Percentiles rank a stretch among this genome's conserved stretches.
phyloP scores from a whole-genome alignment of 2,329 filamentous ascomycete genomes.

The Aspergillus carbonarius region DNA sequence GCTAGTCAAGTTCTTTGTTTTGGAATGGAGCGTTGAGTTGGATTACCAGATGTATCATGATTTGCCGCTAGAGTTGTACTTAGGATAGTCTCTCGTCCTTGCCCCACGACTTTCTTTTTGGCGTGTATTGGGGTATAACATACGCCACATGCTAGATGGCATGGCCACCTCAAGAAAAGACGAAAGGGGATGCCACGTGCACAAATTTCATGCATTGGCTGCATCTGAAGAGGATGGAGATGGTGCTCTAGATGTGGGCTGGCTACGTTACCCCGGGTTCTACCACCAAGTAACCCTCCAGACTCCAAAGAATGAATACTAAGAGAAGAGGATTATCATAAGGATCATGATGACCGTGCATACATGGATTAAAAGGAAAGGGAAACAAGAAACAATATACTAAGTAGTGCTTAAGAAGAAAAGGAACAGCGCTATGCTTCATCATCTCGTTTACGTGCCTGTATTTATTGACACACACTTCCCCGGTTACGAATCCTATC shows the following conservation, averaged over 20 bases:
- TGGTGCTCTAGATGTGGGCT: not conserved
- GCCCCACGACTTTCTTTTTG: no score
- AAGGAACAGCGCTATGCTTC: slow-evolving; percentile 3
- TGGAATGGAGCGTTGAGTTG: slow-evolving; percentile 13
- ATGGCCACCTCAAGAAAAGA: not conserved
- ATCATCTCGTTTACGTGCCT: slow-evolving; percentile 1
- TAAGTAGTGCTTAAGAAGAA: not conserved
- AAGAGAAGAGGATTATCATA: not conserved
- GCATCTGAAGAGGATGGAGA: no score
- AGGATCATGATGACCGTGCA: not conserved
- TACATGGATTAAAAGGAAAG: not conserved
- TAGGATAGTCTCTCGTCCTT: not conserved
- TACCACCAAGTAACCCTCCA: no score
- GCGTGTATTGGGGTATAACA: not conserved
- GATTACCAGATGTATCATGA: slow-evolving; percentile 14
- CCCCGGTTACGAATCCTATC: not conserved
- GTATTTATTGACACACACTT: not conserved
- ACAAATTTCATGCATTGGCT: no score
- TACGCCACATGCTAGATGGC: no score
- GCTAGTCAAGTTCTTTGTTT: slow-evolving; percentile 13
- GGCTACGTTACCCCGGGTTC: no score
- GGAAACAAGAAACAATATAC: no score
- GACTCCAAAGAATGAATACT: no score
- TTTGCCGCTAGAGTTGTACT: slow-evolving; percentile 6
- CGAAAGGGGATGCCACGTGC: no score